phyloP scores from a whole-genome alignment of 192 early-diverging fungal genomes.

The Haplosporangium gracile region DNA sequence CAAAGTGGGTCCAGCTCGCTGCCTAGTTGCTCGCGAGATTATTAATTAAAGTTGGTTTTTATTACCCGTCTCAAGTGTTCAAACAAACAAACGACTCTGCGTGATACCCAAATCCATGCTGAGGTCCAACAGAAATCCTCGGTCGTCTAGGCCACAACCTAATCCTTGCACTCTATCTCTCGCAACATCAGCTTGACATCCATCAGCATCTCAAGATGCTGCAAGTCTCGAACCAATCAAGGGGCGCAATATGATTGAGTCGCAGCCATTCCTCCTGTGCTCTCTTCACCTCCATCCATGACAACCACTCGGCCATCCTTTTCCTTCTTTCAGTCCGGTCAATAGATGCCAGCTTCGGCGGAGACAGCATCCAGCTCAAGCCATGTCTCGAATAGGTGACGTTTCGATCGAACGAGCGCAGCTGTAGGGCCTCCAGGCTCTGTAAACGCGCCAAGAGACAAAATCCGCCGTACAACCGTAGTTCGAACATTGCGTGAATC shows the following conservation, averaged over 20 bases:
- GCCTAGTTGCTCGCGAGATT: constrained; percentile 5
- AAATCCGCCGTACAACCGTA: neutral
- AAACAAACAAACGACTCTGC: neutral
- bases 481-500: neutral
- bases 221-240: neutral
- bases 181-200: neutral
- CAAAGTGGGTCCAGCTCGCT: constrained; percentile 47
- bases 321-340: neutral
- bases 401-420: neutral
- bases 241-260: neutral
- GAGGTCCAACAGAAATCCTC: neutral
- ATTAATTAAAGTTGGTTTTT: neutral
- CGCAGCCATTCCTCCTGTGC: neutral
- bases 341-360: neutral
- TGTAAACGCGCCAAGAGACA: neutral
- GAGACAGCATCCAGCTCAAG: neutral
- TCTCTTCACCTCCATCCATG: neutral
- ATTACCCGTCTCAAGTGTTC: neutral
- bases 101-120: neutral
- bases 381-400: neutral
- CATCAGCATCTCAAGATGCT: neutral
- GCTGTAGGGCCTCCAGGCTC: neutral
- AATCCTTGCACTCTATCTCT: neutral
- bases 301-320: neutral
- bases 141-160: neutral